These are phyloP conservation scores for Skeletonema tropicum DNA, from an alignment of 108 stramenopile genomes.

Conservation along the genomic window DNA sequence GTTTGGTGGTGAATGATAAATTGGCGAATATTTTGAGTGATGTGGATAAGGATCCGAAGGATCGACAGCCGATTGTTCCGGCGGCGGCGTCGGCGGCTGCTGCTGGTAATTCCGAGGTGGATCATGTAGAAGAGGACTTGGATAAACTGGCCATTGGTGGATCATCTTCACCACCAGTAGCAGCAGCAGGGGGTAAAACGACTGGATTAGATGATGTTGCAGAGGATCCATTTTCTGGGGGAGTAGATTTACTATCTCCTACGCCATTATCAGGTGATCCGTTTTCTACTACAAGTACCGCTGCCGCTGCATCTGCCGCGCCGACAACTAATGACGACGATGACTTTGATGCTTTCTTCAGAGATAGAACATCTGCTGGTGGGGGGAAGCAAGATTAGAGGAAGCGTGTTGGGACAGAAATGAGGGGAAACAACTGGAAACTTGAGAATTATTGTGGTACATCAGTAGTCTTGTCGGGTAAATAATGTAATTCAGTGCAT, in stretches of 20 bases:
- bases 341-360: slow-evolving; percentile 56
- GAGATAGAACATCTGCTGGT: slow-evolving; percentile 46
- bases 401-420: too few species aligned
- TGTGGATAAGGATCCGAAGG: slow-evolving; percentile 41
- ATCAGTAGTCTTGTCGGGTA: neutral
- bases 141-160: slow-evolving; percentile 14
- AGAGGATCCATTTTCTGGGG: slow-evolving; percentile 31
- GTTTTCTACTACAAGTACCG: slow-evolving; percentile 17
- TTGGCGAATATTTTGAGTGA: slow-evolving; percentile 62
- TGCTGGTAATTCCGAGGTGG: neutral
- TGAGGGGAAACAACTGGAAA: too few species aligned
- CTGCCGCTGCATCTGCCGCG: slow-evolving; percentile 2
- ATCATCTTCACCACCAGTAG: neutral
- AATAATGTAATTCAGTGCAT: neutral
- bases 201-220: slow-evolving; percentile 18
- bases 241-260: slow-evolving; percentile 30
- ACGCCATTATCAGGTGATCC: slow-evolving; percentile 18
- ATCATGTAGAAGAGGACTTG: slow-evolving; percentile 7
- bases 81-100: slow-evolving; percentile 20
- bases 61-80: slow-evolving; percentile 14
- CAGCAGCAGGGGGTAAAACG: slow-evolving; percentile 13
- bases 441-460: too few species aligned
- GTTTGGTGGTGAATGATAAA: slow-evolving; percentile 76
- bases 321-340: slow-evolving; percentile 2
- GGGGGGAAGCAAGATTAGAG: slow-evolving; percentile 21